Percentiles rank a stretch among this genome's conserved stretches.
phyloP scores from a whole-genome alignment of 495 filamentous ascomycete genomes.

The Tuber borchii region DNA sequence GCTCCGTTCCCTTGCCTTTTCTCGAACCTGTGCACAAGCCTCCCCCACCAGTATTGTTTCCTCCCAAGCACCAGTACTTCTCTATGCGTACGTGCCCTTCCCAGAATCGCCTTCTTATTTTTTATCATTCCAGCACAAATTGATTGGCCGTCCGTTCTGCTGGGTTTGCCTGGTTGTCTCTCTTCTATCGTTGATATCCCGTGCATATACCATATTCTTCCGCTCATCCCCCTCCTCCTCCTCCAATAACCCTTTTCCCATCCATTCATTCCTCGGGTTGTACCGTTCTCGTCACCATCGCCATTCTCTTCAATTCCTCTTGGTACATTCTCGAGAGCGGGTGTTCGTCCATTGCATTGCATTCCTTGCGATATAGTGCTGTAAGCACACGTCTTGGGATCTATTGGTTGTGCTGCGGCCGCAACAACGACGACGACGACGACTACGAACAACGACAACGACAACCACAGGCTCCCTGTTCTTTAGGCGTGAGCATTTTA shows the following conservation, averaged over 20 bases:
- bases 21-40: conserved; percentile 38
- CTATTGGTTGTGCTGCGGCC: neutral
- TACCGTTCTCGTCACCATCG: conserved; percentile 22
- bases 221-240: conserved; percentile 25
- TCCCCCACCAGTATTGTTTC: conserved; percentile 3
- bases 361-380: neutral
- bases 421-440: neutral
- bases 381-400: neutral
- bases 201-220: conserved; percentile 37
- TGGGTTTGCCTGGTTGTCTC: conserved; percentile 12
- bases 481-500: neutral
- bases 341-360: conserved; percentile 2
- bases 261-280: conserved; percentile 27
- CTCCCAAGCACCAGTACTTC: conserved; percentile 6
- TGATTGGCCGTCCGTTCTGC: conserved; percentile 15
- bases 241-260: conserved; percentile 11
- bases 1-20: conserved; percentile 33
- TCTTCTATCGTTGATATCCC: conserved; percentile 27
- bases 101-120: conserved; percentile 23
- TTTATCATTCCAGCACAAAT: conserved; percentile 21
- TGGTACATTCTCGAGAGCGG: conserved; percentile 23
- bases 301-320: conserved; percentile 19
- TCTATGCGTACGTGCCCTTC: conserved; percentile 22
- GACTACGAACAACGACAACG: neutral
- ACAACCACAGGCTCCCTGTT: neutral